phyloP scores from a whole-genome alignment of 2,329 filamentous ascomycete species.

The Fusarium sp. region DNA sequence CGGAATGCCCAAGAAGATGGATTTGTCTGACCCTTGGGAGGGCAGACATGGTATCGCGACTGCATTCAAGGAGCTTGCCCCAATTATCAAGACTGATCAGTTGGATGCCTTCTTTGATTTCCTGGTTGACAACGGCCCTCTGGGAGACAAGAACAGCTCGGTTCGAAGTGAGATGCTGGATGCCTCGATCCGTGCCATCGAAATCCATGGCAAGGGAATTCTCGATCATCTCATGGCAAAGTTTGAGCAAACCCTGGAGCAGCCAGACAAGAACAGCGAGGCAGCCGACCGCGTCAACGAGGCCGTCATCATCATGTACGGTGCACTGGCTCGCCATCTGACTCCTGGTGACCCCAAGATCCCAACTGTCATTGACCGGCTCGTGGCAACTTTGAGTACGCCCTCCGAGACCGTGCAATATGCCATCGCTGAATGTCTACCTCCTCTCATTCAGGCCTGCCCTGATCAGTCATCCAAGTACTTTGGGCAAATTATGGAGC shows the following conservation, averaged over 20 bases:
- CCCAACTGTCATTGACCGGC: conserved; percentile 85
- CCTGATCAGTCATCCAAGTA: conserved; percentile 83
- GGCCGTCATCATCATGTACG: conserved; percentile 97
- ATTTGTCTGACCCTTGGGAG: conserved; percentile 92
- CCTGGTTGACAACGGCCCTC: conserved; percentile 84
- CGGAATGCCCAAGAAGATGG: conserved; percentile 92
- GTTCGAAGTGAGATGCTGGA: conserved; percentile 94
- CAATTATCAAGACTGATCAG: conserved; percentile 74
- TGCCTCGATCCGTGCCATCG: conserved; percentile 84
- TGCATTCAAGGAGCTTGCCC: conserved; percentile 85
- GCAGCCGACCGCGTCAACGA: conserved; percentile 93
- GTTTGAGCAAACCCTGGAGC: conserved; percentile 89
- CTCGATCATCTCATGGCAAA: conserved; percentile 93
- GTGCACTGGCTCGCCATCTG: conserved; percentile 90
- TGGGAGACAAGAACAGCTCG: conserved; percentile 82
- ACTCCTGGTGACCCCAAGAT: conserved; percentile 87
- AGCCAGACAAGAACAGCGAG: conserved; percentile 83
- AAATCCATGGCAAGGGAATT: conserved; percentile 81
- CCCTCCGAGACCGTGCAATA: conserved; percentile 98
- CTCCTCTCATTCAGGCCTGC: conserved; percentile 87
- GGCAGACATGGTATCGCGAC: conserved; percentile 88
- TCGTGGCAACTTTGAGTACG: conserved; percentile 89
- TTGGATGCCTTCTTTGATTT: conserved; percentile 86
- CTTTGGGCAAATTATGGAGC: conserved; percentile 82
- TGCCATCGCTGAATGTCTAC: conserved; percentile 93